Conservation (phyloP, 2,329 filamentous ascomycete genomes). For the Lizonia empirigonia region DNA sequence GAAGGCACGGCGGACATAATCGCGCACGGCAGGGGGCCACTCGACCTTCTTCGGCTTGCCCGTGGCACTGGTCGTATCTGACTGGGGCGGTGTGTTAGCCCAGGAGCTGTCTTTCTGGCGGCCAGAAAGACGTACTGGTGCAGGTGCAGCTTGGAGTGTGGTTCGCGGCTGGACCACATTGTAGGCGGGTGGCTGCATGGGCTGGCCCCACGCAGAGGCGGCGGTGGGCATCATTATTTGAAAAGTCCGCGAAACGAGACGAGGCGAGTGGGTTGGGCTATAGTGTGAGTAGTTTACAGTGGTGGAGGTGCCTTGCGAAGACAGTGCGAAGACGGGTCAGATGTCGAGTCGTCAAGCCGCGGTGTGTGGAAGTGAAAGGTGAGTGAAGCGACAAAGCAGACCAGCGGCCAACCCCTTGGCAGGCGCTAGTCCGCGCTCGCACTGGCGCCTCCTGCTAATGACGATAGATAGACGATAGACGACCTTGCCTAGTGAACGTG, state of each 20-base stretch:
- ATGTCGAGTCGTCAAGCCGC: conserved; percentile 13
- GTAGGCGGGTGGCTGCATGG: conserved; percentile 49
- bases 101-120: background rate
- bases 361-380: conserved; percentile 27
- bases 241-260: conserved; percentile 7
- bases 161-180: conserved; percentile 55
- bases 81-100: conserved; percentile 27
- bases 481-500: conserved; percentile 23
- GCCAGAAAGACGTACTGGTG: conserved; percentile 26
- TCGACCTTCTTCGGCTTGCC: conserved; percentile 65
- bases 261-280: conserved; percentile 13
- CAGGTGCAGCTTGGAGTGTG: conserved; percentile 32
- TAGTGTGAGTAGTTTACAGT: conserved; percentile 24
- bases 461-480: conserved; percentile 32
- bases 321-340: conserved; percentile 5
- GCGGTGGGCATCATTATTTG: conserved; percentile 37
- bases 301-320: background rate
- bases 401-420: conserved; percentile 20
- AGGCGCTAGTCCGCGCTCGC: conserved; percentile 5
- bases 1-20: conserved; percentile 90
- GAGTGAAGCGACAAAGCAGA: conserved; percentile 29
- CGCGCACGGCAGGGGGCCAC: conserved; percentile 82
- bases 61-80: conserved; percentile 29
- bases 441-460: conserved; percentile 21
- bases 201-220: conserved; percentile 33